These are phyloP conservation scores for Russula sp. DNA, from an alignment of 768 basidiomycete genomes.

Conservation along the genomic window DNA sequence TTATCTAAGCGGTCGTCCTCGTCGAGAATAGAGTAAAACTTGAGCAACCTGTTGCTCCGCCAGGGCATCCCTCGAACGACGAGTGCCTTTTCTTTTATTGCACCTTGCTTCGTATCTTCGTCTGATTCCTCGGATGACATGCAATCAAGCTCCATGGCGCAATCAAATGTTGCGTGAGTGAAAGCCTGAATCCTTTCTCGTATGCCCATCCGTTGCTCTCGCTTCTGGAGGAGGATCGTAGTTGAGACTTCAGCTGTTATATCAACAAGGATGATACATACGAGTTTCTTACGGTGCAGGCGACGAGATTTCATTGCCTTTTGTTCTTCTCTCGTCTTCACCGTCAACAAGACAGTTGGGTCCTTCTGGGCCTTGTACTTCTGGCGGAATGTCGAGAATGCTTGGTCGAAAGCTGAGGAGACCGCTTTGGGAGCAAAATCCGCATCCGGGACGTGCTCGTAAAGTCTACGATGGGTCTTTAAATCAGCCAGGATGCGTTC, in stretches of 20 bases:
- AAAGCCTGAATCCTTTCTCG: conserved; percentile 49
- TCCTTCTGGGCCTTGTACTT: conserved; percentile 62
- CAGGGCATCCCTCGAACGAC: conserved; percentile 56
- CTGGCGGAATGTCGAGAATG: conserved; percentile 60
- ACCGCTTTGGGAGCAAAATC: conserved; percentile 59
- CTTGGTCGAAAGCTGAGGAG: conserved; percentile 63
- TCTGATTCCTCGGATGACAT: conserved; percentile 81
- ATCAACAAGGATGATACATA: conserved; percentile 33
- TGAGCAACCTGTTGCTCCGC: conserved; percentile 60
- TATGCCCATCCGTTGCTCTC: conserved; percentile 55
- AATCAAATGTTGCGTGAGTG: conserved; percentile 60
- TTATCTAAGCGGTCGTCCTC: conserved; percentile 46
- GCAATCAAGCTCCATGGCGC: conserved; percentile 65
- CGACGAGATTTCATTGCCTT: conserved; percentile 62
- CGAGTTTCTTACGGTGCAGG: conserved; percentile 54
- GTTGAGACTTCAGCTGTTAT: background rate
- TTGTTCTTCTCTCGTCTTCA: conserved; percentile 49
- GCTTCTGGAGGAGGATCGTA: conserved; percentile 45
- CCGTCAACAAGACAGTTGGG: conserved; percentile 35
- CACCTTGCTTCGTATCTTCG: conserved; percentile 35
- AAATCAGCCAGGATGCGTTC: conserved; percentile 54
- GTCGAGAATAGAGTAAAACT: conserved; percentile 58
- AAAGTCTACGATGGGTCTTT: conserved; percentile 47
- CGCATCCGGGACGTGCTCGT: conserved; percentile 57
- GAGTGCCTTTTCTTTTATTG: conserved; percentile 34